phyloP scores from a whole-genome alignment of 495 filamentous ascomycete species.

The Penicillium steckii region DNA sequence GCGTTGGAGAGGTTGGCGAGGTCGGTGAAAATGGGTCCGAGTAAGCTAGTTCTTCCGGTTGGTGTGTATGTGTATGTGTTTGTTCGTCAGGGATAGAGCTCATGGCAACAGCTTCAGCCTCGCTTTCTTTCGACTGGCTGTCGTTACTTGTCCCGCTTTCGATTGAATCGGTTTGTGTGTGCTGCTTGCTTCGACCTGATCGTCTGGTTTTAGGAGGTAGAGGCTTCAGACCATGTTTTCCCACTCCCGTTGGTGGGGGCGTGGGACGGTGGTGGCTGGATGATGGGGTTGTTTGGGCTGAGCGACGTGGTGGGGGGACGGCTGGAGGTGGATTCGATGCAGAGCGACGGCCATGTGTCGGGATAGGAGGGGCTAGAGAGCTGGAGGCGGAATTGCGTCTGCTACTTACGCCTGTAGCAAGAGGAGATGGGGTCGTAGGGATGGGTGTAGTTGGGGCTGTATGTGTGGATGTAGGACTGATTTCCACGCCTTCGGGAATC shows the following conservation, averaged over 20 bases:
- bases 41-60: background rate
- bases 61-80: background rate
- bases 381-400: constrained; percentile 30
- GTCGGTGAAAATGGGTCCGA: constrained; percentile 28
- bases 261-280: constrained; percentile 27
- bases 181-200: constrained; percentile 31
- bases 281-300: constrained; percentile 21
- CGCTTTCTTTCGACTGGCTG: constrained; percentile 15
- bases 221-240: constrained; percentile 33
- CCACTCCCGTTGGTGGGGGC: constrained; percentile 12
- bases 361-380: constrained; percentile 26
- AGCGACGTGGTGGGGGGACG: constrained; percentile 41
- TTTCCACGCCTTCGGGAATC: constrained; percentile 29
- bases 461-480: constrained; percentile 22
- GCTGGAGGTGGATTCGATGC: constrained; percentile 42
- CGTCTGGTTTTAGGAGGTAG: constrained; percentile 42
- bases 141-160: constrained; percentile 19
- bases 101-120: constrained; percentile 13
- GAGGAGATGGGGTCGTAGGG: constrained; percentile 5
- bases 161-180: constrained; percentile 27
- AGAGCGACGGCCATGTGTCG: constrained; percentile 30
- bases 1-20: constrained; percentile 23
- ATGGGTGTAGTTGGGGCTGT: constrained; percentile 12
- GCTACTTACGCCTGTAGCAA: constrained; percentile 5
- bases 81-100: background rate